These are phyloP conservation scores for Endoconidiophora laricicola DNA, from an alignment of 2,329 filamentous ascomycete species.

Conservation along the genomic window DNA sequence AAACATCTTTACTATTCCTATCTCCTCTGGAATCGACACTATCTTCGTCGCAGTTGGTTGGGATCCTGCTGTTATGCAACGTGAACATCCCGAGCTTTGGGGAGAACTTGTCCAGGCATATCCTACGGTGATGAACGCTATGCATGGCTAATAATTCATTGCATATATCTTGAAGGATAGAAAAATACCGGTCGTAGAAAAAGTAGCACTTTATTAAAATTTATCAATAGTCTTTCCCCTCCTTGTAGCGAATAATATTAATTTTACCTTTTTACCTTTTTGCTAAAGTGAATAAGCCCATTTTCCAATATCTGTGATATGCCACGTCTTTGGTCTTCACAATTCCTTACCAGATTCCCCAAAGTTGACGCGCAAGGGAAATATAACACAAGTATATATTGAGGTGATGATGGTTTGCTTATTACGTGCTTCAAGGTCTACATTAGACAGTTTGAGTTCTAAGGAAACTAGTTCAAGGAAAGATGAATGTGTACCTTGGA, in stretches of 20 bases:
- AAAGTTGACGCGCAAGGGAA: too few relatives aligned
- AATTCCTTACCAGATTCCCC: too few relatives aligned
- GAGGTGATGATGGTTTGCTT: too few relatives aligned
- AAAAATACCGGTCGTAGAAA: too few relatives aligned
- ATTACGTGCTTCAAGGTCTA: too few relatives aligned
- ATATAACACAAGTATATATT: too few relatives aligned
- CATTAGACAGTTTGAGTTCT: too few relatives aligned
- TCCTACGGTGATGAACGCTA: slow-evolving; percentile 64
- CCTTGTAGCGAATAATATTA: not conserved
- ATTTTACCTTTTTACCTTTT: not conserved
- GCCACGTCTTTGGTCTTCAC: too few relatives aligned
- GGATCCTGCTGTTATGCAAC: slow-evolving; percentile 57
- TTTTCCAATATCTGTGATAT: too few relatives aligned
- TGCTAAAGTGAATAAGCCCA: not conserved
- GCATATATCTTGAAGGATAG: too few relatives aligned
- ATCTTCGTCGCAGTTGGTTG: slow-evolving; percentile 69
- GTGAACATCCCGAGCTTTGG: slow-evolving; percentile 70
- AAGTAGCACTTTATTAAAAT: not conserved
- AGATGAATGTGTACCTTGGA: too few relatives aligned
- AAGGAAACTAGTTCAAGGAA: too few relatives aligned
- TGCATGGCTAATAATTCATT: slow-evolving; percentile 36
- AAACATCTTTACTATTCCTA: slow-evolving; percentile 75
- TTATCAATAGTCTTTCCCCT: not conserved
- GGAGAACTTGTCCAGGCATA: slow-evolving; percentile 64
- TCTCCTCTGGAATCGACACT: slow-evolving; percentile 78